Evolutionary conservation across 306 rosid genomes (phyloP).

Genomic region (Fagus sylvatica): DNA sequence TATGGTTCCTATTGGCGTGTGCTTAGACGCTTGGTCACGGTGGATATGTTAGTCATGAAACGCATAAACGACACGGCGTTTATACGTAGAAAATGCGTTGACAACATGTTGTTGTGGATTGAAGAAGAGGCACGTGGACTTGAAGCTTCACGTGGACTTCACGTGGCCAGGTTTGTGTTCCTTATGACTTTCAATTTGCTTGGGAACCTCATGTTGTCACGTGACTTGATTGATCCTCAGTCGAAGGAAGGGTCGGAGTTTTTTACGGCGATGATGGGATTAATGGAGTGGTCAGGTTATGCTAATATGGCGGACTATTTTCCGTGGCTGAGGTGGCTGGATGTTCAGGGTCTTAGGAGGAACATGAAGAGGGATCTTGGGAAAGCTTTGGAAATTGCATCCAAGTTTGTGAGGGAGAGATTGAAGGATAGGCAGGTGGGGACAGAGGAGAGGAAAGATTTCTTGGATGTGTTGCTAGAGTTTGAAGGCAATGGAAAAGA

Average conservation of each 20-base stretch:
- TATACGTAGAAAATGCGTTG: conserved; percentile 43
- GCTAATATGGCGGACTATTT: conserved; percentile 44
- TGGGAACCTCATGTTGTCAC: conserved; percentile 58
- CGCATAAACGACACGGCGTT: conserved; percentile 47
- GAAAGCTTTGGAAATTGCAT: conserved; percentile 43
- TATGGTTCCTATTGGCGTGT: conserved; percentile 75
- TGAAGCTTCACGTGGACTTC: conserved; percentile 29
- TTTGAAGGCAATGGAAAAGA: conserved; percentile 41
- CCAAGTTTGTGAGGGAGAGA: conserved; percentile 42
- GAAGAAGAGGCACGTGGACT: conserved; percentile 33
- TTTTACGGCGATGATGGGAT: conserved; percentile 37
- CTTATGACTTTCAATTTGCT: conserved; percentile 54
- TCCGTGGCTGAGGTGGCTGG: conserved; percentile 54
- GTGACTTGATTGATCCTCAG: conserved; percentile 47
- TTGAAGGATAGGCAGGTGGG: not conserved
- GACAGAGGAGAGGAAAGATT: conserved; percentile 30
- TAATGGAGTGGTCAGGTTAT: conserved; percentile 58
- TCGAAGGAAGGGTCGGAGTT: conserved; percentile 49
- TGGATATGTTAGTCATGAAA: conserved; percentile 53
- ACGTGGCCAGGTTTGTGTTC: conserved; percentile 53
- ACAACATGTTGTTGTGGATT: conserved; percentile 52
- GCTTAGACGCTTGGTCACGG: conserved; percentile 50
- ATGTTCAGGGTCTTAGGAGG: conserved; percentile 45
- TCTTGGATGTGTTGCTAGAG: conserved; percentile 59
- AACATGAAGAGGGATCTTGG: conserved; percentile 60